Conservation (phyloP, 2,329 filamentous ascomycete genomes). For the Aspergillus fumigatiaffinis region DNA sequence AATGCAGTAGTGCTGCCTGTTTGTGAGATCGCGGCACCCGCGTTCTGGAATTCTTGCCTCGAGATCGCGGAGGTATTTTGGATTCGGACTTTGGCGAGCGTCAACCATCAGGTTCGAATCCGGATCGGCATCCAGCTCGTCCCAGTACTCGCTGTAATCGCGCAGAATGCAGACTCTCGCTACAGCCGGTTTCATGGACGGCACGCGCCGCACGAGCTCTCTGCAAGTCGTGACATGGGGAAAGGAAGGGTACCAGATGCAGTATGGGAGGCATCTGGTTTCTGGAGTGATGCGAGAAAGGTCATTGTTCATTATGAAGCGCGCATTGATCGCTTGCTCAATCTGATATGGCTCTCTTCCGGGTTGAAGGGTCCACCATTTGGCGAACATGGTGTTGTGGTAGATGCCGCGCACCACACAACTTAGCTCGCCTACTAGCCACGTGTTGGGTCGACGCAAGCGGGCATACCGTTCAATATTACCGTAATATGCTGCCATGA, state of each 20-base stretch:
- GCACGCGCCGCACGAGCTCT: not conserved
- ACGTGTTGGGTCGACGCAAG: slow-evolving; percentile 24
- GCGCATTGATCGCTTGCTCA: not conserved
- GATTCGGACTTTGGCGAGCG: not conserved
- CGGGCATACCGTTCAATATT: slow-evolving; percentile 40
- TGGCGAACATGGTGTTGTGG: slow-evolving; percentile 3
- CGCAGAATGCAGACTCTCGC: not conserved
- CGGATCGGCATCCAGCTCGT: not conserved
- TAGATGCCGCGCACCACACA: slow-evolving; percentile 1
- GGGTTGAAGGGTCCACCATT: not conserved
- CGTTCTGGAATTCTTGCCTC: not conserved
- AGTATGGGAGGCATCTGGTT: not conserved
- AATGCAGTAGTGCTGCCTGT: too few relatives aligned
- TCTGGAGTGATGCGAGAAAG: not conserved
- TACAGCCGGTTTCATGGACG: not conserved
- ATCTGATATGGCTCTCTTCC: not conserved
- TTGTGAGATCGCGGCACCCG: not conserved
- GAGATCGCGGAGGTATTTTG: not conserved
- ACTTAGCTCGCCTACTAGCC: not conserved
- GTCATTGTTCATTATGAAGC: slow-evolving; percentile 1
- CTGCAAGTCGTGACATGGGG: not conserved
- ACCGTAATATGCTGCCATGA: slow-evolving; percentile 36
- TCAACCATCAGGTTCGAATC: not conserved
- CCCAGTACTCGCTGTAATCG: not conserved
- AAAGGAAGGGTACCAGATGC: not conserved